phyloP scores from a whole-genome alignment of 2,329 filamentous ascomycete genomes.

The Emergomyces africanus region DNA sequence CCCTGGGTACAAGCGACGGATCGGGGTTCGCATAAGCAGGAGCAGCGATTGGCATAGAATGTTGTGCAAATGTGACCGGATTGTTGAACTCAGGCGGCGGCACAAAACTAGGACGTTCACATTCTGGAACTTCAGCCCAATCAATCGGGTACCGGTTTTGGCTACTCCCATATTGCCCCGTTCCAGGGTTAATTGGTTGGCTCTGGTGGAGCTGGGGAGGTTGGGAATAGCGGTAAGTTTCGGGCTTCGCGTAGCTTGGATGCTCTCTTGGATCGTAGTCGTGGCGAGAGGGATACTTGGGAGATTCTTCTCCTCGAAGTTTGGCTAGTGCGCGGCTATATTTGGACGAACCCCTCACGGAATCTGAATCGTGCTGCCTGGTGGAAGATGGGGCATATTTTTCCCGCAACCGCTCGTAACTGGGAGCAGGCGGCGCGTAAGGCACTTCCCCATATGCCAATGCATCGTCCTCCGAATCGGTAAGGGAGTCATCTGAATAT shows the following conservation, averaged over 20 bases:
- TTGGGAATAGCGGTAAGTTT: constrained; percentile 21
- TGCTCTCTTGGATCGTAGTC: constrained; percentile 14
- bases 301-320: not conserved
- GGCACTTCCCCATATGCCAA: constrained; percentile 26
- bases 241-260: constrained; percentile 23
- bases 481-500: constrained; percentile 8
- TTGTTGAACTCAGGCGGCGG: constrained; percentile 17
- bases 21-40: not conserved
- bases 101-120: constrained; percentile 30
- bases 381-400: constrained; percentile 1
- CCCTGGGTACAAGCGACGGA: not conserved
- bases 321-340: constrained; percentile 8
- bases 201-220: constrained; percentile 12
- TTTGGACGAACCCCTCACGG: constrained; percentile 5
- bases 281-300: not conserved
- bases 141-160: constrained; percentile 13
- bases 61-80: not conserved
- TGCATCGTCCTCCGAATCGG: constrained; percentile 13
- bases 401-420: not conserved
- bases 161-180: constrained; percentile 9
- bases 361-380: constrained; percentile 5
- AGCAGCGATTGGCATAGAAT: not conserved
- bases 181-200: constrained; percentile 10
- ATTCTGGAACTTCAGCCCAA: constrained; percentile 29
- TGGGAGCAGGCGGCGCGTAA: not conserved